A percentile compares a stretch with the other conserved stretches of the same genome.
Evolutionary conservation across 2,329 filamentous ascomycete species (phyloP).

Genomic region (Graphiopsis chlorocephala): DNA sequence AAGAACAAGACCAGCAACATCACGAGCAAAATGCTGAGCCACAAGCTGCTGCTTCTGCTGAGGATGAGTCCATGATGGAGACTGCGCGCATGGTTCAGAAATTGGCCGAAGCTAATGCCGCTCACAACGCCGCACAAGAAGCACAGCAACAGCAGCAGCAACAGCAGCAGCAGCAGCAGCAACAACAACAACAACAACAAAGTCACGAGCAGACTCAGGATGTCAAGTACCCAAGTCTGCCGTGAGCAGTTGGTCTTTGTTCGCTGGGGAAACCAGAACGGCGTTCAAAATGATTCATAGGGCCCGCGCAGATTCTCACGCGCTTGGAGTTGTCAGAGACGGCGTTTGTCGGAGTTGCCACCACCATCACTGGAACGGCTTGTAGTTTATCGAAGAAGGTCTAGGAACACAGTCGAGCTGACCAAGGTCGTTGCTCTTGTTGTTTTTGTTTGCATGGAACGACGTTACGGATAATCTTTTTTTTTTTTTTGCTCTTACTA

Average conservation of each 20-base stretch:
- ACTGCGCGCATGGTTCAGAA: constrained; percentile 27
- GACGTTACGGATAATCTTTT: constrained; percentile 5
- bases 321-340: neutral
- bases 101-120: constrained; percentile 19
- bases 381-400: neutral
- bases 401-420: neutral
- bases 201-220: neutral
- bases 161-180: neutral
- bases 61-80: constrained; percentile 18
- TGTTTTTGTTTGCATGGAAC: neutral
- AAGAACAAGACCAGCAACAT: constrained; percentile 20
- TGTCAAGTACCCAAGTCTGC: constrained; percentile 14
- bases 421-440: constrained; percentile 1
- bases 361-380: neutral
- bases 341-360: constrained; percentile 10
- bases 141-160: neutral
- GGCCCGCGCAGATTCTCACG: neutral
- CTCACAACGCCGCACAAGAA: constrained; percentile 8
- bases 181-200: neutral
- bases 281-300: neutral
- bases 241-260: neutral
- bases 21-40: constrained; percentile 15
- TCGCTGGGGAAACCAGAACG: neutral
- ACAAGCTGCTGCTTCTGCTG: constrained; percentile 17
- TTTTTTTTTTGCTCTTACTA: neutral